Conservation (phyloP, 2,329 filamentous ascomycete genomes). For the Stachybotrys elegans region DNA sequence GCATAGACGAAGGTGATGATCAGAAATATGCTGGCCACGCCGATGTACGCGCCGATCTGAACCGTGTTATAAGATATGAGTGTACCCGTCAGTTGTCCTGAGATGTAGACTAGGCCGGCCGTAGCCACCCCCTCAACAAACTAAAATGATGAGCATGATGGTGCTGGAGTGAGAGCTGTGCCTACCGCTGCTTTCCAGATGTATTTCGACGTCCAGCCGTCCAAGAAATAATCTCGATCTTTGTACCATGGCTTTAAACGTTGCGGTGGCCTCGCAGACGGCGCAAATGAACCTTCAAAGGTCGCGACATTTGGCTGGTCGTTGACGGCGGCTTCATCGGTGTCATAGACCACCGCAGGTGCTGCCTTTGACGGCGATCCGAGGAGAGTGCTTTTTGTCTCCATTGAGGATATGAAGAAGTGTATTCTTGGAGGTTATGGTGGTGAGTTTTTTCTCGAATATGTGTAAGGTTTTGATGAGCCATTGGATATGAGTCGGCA, state of each 20-base stretch:
- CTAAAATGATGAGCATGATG: too few relatives aligned
- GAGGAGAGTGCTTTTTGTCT: too few relatives aligned
- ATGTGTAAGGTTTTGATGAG: too few relatives aligned
- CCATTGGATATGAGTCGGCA: too few relatives aligned
- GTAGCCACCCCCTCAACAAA: constrained; percentile 25
- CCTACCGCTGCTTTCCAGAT: constrained; percentile 23
- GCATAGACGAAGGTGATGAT: constrained; percentile 44
- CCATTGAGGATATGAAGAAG: too few relatives aligned
- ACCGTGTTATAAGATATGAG: constrained; percentile 20
- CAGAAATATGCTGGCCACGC: constrained; percentile 33
- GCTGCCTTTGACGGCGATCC: too few relatives aligned
- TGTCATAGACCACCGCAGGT: too few relatives aligned
- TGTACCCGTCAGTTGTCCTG: constrained; percentile 23
- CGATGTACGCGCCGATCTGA: constrained; percentile 24
- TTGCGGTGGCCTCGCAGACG: constrained; percentile 8
- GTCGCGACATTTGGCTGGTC: constrained; percentile 6
- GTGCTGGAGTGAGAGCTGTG: background rate
- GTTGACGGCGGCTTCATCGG: too few relatives aligned
- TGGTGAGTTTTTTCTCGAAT: too few relatives aligned
- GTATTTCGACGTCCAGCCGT: constrained; percentile 16
- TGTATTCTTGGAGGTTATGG: too few relatives aligned
- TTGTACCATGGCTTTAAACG: constrained; percentile 17
- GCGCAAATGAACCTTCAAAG: constrained; percentile 18
- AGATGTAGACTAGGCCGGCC: constrained; percentile 21
- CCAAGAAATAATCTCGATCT: constrained; percentile 16